phyloP scores from a whole-genome alignment of 441 rosid genomes.

The Kokia cookei region DNA sequence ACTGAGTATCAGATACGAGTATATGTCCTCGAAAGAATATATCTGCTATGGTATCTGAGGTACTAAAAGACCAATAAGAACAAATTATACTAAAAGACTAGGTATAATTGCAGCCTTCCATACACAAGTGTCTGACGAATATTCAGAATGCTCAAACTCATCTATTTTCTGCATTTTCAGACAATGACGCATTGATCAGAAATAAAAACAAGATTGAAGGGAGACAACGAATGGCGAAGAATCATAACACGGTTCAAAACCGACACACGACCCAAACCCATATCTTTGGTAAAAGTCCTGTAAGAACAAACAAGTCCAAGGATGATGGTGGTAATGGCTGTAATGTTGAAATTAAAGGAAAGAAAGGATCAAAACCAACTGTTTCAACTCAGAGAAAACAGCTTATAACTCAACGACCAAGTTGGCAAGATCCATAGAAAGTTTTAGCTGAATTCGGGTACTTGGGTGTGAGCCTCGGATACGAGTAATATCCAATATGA shows the following conservation, averaged over 20 bases:
- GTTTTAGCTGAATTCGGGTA: neutral
- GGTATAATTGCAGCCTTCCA: too few relatives aligned
- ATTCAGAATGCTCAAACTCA: neutral
- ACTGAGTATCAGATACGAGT: too few relatives aligned
- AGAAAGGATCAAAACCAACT: slow-evolving; percentile 12
- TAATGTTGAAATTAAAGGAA: slow-evolving; percentile 18
- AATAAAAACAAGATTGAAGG: slow-evolving; percentile 26
- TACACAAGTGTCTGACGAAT: neutral
- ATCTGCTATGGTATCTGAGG: too few relatives aligned
- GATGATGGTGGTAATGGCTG: slow-evolving; percentile 4
- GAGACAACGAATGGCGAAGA: slow-evolving; percentile 23
- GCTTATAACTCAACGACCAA: slow-evolving; percentile 14
- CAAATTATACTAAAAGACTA: too few relatives aligned
- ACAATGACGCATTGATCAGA: slow-evolving; percentile 53
- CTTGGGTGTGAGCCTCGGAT: neutral
- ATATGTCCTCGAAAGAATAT: too few relatives aligned
- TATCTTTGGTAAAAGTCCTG: slow-evolving; percentile 9
- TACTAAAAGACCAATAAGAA: too few relatives aligned
- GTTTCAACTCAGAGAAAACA: slow-evolving; percentile 20
- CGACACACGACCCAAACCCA: slow-evolving; percentile 20
- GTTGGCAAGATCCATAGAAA: slow-evolving; percentile 15
- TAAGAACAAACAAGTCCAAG: slow-evolving; percentile 17
- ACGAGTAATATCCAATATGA: neutral
- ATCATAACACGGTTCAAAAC: slow-evolving; percentile 18
- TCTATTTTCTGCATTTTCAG: slow-evolving; percentile 16